phyloP scores from a whole-genome alignment of 78 protist genomes.

The Guillardia theta region DNA sequence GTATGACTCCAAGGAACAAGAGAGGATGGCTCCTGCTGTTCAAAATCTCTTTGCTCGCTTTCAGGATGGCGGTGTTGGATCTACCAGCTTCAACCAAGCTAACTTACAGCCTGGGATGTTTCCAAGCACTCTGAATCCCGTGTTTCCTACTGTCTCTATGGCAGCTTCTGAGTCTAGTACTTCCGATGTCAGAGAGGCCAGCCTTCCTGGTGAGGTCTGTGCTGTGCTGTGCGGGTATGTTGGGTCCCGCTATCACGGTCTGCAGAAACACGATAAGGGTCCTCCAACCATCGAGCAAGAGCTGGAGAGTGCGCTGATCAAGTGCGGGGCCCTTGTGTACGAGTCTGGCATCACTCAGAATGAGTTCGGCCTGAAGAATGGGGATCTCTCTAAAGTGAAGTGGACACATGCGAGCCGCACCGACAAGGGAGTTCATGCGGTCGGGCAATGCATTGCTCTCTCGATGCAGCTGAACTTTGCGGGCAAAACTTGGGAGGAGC shows the following conservation, averaged over 20 bases:
- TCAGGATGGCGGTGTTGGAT: background rate
- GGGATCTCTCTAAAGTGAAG: background rate
- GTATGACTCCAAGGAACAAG: background rate
- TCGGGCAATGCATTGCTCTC: background rate
- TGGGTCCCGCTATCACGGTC: background rate
- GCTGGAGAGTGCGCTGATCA: background rate
- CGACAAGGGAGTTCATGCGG: slow-evolving; percentile 34
- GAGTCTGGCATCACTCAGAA: background rate
- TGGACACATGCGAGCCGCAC: background rate
- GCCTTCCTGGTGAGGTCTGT: background rate
- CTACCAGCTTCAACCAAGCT: background rate
- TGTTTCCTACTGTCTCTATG: background rate
- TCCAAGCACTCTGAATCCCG: background rate
- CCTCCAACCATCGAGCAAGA: background rate
- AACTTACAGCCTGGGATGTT: background rate
- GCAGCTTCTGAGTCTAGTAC: background rate
- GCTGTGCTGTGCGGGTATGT: background rate
- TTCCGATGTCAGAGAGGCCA: background rate
- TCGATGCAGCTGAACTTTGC: background rate
- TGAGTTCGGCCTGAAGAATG: background rate
- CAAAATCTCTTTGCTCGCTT: background rate
- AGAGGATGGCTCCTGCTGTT: background rate
- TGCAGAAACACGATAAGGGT: slow-evolving; percentile 21
- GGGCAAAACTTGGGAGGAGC: background rate
- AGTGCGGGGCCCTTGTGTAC: background rate